Evolutionary conservation across 78 protist genomes (phyloP), one percentile per base, ranked within the genome.

Genomic region (Dictyostelium purpureum): DNA sequence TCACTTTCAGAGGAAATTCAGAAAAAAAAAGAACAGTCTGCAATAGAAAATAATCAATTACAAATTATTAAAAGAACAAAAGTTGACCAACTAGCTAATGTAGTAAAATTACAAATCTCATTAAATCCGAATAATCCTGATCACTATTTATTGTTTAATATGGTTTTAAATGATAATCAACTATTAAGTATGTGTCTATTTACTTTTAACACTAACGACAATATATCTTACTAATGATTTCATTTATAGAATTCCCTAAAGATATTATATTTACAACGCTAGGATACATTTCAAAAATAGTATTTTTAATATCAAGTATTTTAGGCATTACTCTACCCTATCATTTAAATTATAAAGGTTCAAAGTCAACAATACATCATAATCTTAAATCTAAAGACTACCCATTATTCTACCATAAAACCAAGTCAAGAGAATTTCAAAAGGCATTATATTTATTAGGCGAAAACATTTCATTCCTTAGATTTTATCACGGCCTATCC

Each of bases 401-500:
- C 26, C 79, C 78, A 26, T 42, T 67, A 24, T 65, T 42, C 16
- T 65, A 65, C 51, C 54, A 67, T 9, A 79, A 79, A 71, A 35
- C 67, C 33, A 80, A 65, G 38, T 38, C 78, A 3, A 80, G 69
- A 67, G 78, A 80, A 31, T 67, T 47, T 67, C 79, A 80, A 67
- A 67, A 80, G 18, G 76, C 89, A 67, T 67, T 80, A n/a, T 54
- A 52, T 67, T 38, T 80, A 28, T 43, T 80, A 6, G 89, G 89
- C 3, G 89, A 80, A 51, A 80, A 80, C 51, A 80, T 80, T 6
- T 24, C 66, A 45, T 80, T 52, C 38, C 31, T 80, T 6, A 31
- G 89, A 65, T 67, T 28, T 26, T 59, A 67, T 31, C 89, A 80
- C 49, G 89, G 89, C 6, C 16, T 80, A n/a, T 18, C 24, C 16